These are phyloP conservation scores for Pichia sp. DNA, from an alignment of 1,139 yeast genomes.

Conservation along the genomic window DNA sequence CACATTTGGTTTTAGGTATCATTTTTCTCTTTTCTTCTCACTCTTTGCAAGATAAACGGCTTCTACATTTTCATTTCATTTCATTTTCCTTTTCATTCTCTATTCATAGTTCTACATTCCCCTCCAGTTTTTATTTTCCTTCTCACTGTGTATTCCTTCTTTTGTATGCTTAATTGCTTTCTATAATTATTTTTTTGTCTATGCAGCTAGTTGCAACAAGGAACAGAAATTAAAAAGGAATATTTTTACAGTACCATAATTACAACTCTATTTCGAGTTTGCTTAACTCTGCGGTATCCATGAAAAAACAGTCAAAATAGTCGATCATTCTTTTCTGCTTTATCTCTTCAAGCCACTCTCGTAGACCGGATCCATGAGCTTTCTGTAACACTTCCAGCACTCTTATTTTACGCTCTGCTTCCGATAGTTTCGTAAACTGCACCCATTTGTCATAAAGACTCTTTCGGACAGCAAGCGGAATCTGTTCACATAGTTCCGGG, in stretches of 20 bases:
- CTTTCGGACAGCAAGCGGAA: constrained; percentile 1
- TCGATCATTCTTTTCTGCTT: constrained; percentile 2
- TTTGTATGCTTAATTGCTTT: background rate
- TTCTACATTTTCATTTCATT: background rate
- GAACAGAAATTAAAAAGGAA: background rate
- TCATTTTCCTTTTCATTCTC: background rate
- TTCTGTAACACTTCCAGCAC: background rate
- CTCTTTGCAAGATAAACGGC: background rate
- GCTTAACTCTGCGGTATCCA: background rate
- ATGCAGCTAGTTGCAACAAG: too few relatives aligned
- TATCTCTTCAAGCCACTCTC: background rate
- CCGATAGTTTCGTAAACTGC: background rate
- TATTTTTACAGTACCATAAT: background rate
- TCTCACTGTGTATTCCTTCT: background rate
- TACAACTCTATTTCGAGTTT: background rate
- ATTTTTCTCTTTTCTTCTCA: background rate
- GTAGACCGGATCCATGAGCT: background rate
- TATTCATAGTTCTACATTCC: background rate
- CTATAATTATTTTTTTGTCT: background rate
- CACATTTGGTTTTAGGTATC: background rate
- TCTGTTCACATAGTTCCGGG: constrained; percentile 1
- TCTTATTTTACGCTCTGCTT: background rate
- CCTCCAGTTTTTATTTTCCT: background rate
- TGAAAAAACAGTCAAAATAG: constrained; percentile 5
- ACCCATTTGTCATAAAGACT: constrained; percentile 6